A percentile compares a stretch with the other conserved stretches of the same genome.
phyloP scores from a whole-genome alignment of 805 yeast genomes.

The Isabelozyma gotoi region DNA sequence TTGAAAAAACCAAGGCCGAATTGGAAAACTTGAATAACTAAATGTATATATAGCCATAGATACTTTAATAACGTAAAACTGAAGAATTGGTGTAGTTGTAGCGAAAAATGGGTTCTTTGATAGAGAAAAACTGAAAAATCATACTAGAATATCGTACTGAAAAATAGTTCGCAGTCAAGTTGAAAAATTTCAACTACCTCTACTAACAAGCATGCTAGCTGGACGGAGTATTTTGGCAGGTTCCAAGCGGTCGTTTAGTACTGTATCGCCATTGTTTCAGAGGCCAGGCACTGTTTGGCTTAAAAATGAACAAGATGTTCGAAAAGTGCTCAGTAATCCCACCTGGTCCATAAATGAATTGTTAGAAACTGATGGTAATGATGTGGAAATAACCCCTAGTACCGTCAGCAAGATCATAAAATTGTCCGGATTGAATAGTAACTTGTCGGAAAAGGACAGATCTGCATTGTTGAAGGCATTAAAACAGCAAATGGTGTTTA shows the following conservation, averaged over 20 bases:
- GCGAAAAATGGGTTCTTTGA: too few species aligned
- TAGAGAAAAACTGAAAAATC: too few species aligned
- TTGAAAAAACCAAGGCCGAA: slow-evolving; percentile 59
- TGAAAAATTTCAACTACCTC: too few species aligned
- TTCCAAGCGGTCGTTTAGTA: neutral
- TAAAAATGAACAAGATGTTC: neutral
- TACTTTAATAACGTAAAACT: neutral
- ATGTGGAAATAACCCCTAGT: slow-evolving; percentile 12
- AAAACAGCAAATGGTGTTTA: slow-evolving; percentile 35
- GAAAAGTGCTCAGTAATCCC: slow-evolving; percentile 3
- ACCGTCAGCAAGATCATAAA: slow-evolving; percentile 26
- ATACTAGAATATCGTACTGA: neutral
- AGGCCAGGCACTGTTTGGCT: neutral
- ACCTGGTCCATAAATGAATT: slow-evolving; percentile 13
- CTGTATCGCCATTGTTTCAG: neutral
- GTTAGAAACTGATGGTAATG: slow-evolving; percentile 1
- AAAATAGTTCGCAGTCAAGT: neutral
- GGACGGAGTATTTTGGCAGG: too few species aligned
- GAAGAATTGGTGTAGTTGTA: neutral
- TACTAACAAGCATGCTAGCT: too few species aligned
- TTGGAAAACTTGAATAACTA: slow-evolving; percentile 23
- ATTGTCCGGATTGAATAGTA: slow-evolving; percentile 32
- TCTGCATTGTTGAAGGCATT: slow-evolving; percentile 22
- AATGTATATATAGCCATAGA: neutral
- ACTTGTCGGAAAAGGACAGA: slow-evolving; percentile 17